Evolutionary conservation across 2,329 filamentous ascomycete species (phyloP), one percentile per base, ranked within the genome.

Genomic region (Erysiphe pulchra): DNA sequence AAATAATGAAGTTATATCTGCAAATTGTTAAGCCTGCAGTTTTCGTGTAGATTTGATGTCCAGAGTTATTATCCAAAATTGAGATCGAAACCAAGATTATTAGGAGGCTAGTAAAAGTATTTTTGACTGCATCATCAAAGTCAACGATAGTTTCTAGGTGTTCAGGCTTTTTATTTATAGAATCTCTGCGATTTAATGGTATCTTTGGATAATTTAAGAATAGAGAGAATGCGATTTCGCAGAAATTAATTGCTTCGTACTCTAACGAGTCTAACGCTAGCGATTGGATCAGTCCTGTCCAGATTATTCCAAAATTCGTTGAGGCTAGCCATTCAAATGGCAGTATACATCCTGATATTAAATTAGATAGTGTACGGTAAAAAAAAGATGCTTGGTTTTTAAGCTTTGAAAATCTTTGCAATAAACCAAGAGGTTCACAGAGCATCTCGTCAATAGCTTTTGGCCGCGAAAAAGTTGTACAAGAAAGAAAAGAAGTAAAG

Each of bases 241-340:
- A 50, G 44, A 69, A 66, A 5, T 52, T 51, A 6, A 61, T 46
- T 2, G 59, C 59, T 24, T 63, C 61, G 16, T 56, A 47, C 45
- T 59, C 59, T 3, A 51, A 51, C 5, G 48, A 48, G 7, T 53
- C 53, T 9, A 55, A 51, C 1, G 62, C 61, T 14, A 69, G 47
- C 8, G 49, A 50, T 17, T 60, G 60, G 17, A 64, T 54, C 3
- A 62, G 56, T 10, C 54, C 50, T 3, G 56, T 57, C 66, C 66
- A 70, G 28, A 67, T 38, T 1, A 50, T 47, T n/a, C 56, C 53
- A 46, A 68, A 64, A 3, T 59, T 60, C 20, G 52, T 55, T 0
- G 64, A 65, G 5, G 61, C 60, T 24, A 70, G 54, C 67, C 67
- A 70, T 10, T 61, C 57, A 4, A 56, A 45, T 0, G 64, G 64